Conservation (phyloP, 2,329 filamentous ascomycete genomes). For the Trichocomaceae sp. region DNA sequence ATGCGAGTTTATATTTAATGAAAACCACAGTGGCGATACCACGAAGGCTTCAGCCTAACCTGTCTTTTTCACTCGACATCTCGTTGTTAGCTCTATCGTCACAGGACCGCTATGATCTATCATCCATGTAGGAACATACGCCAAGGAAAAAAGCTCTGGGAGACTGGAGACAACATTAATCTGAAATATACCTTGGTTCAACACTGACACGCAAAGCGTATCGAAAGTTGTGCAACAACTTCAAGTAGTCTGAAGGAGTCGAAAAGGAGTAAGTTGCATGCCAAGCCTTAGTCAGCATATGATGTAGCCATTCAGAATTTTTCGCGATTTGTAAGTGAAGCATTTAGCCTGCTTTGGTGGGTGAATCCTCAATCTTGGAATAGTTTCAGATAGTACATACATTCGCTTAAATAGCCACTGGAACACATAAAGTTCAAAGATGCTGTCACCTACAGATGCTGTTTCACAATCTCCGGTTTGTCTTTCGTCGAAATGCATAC, state of each 20-base stretch:
- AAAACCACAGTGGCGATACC: conserved; percentile 16
- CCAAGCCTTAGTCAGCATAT: background rate
- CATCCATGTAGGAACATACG: background rate
- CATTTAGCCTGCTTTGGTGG: too few relatives aligned
- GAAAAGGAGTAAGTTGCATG: background rate
- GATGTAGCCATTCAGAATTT: background rate
- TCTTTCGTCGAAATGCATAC: too few relatives aligned
- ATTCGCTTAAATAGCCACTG: background rate
- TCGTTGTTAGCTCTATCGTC: conserved; percentile 29
- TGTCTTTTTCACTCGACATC: conserved; percentile 14
- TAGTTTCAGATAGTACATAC: background rate
- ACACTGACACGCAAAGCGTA: background rate
- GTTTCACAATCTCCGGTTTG: too few relatives aligned
- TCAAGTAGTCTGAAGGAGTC: too few relatives aligned
- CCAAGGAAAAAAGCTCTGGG: background rate
- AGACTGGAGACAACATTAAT: background rate
- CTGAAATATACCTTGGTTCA: background rate
- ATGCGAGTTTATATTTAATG: conserved; percentile 13
- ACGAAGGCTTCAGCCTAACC: conserved; percentile 24
- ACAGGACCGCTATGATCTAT: conserved; percentile 18
- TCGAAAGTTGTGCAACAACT: too few relatives aligned
- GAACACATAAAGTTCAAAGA: background rate
- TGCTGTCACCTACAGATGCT: too few relatives aligned
- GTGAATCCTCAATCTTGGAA: too few relatives aligned
- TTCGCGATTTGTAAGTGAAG: background rate